Conservation (phyloP, 345 rosid species). For the Aethionema arabicum region DNA sequence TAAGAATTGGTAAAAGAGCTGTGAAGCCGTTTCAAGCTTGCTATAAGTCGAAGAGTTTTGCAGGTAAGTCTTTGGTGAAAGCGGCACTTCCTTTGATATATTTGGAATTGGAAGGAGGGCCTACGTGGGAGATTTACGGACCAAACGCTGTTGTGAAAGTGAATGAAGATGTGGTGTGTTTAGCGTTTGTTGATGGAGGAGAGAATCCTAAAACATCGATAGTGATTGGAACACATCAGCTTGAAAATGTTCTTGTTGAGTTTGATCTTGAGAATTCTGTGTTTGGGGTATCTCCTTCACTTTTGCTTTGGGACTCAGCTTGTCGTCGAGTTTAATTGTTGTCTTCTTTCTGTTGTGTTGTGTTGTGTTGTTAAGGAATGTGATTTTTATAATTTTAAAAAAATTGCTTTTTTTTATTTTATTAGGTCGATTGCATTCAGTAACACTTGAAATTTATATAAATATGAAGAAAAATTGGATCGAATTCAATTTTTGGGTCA, state of each 20-base stretch:
- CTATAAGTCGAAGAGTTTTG: conserved; percentile 18
- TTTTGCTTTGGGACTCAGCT: conserved; percentile 3
- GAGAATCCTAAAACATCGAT: conserved; percentile 14
- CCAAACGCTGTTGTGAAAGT: conserved; percentile 36
- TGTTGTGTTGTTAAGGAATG: neutral
- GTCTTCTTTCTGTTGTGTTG: neutral
- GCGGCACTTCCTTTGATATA: conserved; percentile 26
- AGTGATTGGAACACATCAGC: conserved; percentile 36
- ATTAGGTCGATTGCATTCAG: too few relatives aligned
- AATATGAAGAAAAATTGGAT: too few relatives aligned
- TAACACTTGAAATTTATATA: too few relatives aligned
- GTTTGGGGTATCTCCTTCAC: conserved; percentile 37
- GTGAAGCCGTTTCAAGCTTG: conserved; percentile 33
- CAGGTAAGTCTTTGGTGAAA: conserved; percentile 1
- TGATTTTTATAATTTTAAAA: too few relatives aligned
- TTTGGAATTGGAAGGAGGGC: conserved; percentile 30
- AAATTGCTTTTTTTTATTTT: too few relatives aligned
- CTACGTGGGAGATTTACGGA: conserved; percentile 37
- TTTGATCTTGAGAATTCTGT: conserved; percentile 30
- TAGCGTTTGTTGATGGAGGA: conserved; percentile 38
- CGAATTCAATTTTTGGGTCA: too few relatives aligned
- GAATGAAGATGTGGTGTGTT: conserved; percentile 18
- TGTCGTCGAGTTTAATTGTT: neutral
- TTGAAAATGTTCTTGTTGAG: conserved; percentile 37
- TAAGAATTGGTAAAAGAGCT: neutral